A percentile compares a stretch with the other conserved stretches of the same genome.
phyloP scores from a whole-genome alignment of 108 stramenopile genomes.

The Cyclotella distinguenda region DNA sequence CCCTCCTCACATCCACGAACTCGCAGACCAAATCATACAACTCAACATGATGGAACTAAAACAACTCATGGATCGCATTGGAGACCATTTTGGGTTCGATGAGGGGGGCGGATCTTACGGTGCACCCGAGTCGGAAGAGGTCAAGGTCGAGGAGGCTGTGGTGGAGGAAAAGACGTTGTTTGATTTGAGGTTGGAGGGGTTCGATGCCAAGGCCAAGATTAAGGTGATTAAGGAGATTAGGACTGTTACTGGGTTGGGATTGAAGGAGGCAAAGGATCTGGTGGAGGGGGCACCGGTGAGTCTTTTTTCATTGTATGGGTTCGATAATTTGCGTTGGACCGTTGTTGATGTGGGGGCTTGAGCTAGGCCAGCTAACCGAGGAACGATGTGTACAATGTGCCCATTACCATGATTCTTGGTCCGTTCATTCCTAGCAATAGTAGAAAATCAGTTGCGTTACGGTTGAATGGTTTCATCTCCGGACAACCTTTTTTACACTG shows the following conservation, averaged over 20 bases:
- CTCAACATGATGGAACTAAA: constrained; percentile 77
- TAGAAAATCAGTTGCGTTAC: constrained; percentile 8
- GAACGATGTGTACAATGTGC: too few species aligned
- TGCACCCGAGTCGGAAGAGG: constrained; percentile 37
- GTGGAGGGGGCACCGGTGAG: constrained; percentile 84
- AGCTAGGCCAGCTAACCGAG: constrained; percentile 53
- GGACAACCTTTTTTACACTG: constrained; percentile 20
- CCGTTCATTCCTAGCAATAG: constrained; percentile 49
- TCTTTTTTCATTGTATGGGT: neutral
- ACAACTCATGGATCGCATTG: constrained; percentile 69
- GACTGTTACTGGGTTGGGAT: constrained; percentile 75
- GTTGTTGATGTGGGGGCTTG: constrained; percentile 1
- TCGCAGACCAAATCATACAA: constrained; percentile 70
- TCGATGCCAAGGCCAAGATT: constrained; percentile 91
- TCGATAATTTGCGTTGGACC: neutral
- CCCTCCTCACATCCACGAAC: constrained; percentile 59
- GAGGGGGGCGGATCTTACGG: constrained; percentile 42
- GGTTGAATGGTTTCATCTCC: constrained; percentile 46
- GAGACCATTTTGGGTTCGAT: constrained; percentile 78
- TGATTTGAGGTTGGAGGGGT: constrained; percentile 84
- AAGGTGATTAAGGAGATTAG: constrained; percentile 93
- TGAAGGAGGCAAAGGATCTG: constrained; percentile 93
- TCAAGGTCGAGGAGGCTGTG: constrained; percentile 46
- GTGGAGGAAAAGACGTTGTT: constrained; percentile 76
- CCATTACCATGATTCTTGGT: constrained; percentile 40